Evolutionary conservation across 129 eudicot genomes (phyloP), one percentile per base, ranked within the genome.

Genomic region (Mikania micrantha): DNA sequence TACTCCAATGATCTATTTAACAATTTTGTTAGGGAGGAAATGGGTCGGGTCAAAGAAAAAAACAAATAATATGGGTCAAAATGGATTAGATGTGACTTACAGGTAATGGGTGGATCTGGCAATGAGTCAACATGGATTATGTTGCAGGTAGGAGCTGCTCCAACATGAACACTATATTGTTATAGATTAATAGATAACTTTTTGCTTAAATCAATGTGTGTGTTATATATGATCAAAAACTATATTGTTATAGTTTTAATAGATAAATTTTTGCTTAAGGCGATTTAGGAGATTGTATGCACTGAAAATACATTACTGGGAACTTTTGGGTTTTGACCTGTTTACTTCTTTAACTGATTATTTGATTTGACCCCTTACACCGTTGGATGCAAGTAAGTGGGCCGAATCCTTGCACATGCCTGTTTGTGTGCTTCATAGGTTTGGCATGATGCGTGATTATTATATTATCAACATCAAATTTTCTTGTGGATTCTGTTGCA

Each of bases 401-500:
- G 53, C 11, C 9, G 53, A 16, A 5, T 10, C 29, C 0, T 13
- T 12, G 61, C 5, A 44, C n/a, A 6, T 44, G n/a, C 19, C 66
- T 4, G 45, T 32, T 15, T 19, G 45, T 12, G 22, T 20, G 63
- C 40, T 70, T 70, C 41, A 0, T 57, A 57, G 66, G 13, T 57
- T 41, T 19, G 28, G 15, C 13, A 24, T 62, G 15, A 35, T 44
- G 64, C 57, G n/a, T 58, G 24, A 27, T 65, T 49, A 50, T 66
- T 42, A 56, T 53, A 73, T 84, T 75, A 54, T 78, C 82, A 77
- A 87, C 78, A 27, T 68, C 39, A 68, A 10, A 49, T 79, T 61
- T 35, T 75, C 41, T 70, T 75, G 35, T 47, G 76, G 73, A 57
- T 66, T 84, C n/a, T 77, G 74, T 83, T 86, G 73, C 86, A 86